Conservation (phyloP, 768 basidiomycete genomes). For the Trametes coccinea region DNA sequence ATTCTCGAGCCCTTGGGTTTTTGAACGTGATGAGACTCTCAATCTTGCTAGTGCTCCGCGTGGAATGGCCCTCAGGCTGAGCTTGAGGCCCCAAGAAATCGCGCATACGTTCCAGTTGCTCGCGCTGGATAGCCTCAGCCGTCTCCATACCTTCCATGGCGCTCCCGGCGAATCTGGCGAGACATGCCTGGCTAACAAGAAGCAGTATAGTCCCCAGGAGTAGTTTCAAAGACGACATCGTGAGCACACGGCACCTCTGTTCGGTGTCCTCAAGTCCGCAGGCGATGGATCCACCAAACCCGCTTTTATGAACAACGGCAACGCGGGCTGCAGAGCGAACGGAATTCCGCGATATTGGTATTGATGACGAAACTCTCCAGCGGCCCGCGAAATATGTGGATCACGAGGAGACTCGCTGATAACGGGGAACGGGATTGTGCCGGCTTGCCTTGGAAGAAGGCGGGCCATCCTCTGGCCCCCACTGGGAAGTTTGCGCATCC, state of each 20-base stretch:
- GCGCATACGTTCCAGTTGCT: constrained; percentile 28
- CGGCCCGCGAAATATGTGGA: neutral
- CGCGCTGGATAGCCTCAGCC: constrained; percentile 30
- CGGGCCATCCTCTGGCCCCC: neutral
- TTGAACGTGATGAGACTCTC: constrained; percentile 26
- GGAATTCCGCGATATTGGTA: neutral
- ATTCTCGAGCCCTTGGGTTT: constrained; percentile 29
- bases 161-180: constrained; percentile 22
- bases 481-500: neutral
- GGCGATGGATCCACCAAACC: neutral
- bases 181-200: constrained; percentile 2
- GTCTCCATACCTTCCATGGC: constrained; percentile 31
- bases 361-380: neutral
- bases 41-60: constrained; percentile 10
- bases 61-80: neutral
- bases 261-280: neutral
- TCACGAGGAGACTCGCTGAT: constrained; percentile 9
- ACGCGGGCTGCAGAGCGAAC: neutral
- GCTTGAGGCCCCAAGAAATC: constrained; percentile 29
- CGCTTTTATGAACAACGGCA: neutral
- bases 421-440: constrained; percentile 9
- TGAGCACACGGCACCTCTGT: neutral
- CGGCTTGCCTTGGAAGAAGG: neutral
- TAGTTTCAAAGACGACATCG: constrained; percentile 2
- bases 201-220: constrained; percentile 10